phyloP scores from a whole-genome alignment of 306 rosid genomes.

The Cotoneaster glaucophyllus region DNA sequence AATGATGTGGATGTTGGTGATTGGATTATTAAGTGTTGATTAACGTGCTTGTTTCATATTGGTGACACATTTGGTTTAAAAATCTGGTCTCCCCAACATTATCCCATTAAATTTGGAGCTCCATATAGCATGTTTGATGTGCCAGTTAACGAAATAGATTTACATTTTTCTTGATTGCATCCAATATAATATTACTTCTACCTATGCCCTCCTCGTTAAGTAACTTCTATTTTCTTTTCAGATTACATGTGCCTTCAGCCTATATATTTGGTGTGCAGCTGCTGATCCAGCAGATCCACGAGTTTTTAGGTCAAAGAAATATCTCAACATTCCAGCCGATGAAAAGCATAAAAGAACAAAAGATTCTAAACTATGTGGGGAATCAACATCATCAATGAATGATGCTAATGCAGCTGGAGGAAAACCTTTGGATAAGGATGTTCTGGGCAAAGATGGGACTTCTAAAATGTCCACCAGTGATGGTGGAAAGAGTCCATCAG shows the following conservation, averaged over 20 bases:
- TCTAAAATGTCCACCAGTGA: conserved; percentile 36
- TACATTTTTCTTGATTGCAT: not conserved
- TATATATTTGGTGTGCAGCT: conserved; percentile 94
- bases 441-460: conserved; percentile 36
- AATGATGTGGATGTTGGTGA: too few species aligned
- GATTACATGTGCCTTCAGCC: conserved; percentile 85
- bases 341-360: conserved; percentile 44
- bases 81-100: too few species aligned
- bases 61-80: too few species aligned
- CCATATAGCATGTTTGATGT: not conserved
- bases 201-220: not conserved
- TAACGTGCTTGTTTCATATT: too few species aligned
- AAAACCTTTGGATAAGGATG: conserved; percentile 52
- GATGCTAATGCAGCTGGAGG: conserved; percentile 55
- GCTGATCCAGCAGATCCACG: conserved; percentile 97
- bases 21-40: too few species aligned
- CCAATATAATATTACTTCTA: not conserved
- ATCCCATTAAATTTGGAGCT: not conserved
- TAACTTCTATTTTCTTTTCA: conserved; percentile 35
- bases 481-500: conserved; percentile 25
- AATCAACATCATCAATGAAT: conserved; percentile 51
- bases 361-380: conserved; percentile 61
- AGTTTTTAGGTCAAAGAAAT: conserved; percentile 87
- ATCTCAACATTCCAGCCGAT: conserved; percentile 49
- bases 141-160: not conserved